Base-by-base conservation (phyloP, 495 filamentous ascomycete genomes). In the Glutinoglossum americanum region DNA sequence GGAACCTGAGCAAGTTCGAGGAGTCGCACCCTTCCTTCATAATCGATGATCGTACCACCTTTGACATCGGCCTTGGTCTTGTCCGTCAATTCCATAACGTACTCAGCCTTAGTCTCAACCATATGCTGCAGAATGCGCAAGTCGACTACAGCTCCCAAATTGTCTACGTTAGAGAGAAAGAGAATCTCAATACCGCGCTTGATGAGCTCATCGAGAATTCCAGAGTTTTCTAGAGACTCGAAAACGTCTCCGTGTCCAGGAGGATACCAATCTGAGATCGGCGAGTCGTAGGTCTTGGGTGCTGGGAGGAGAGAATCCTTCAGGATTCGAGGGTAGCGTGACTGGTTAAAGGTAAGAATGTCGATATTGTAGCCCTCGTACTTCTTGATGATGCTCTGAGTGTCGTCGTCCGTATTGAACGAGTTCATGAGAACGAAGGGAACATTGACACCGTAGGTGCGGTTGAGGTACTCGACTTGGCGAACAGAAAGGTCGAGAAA, bases 31-130 rank as follows among this genome's bases (percentile, higher is more conserved):
- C 85, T 87, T 64, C 89, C 89, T 66, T 99, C 92, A 71, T 94
- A 94, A 75, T 99, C 89, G 68, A 99, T 99, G 74, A 99, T 99
- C 67, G 92, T 99, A 75, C 92, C 92, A 82, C 92, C 92, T 83
- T 99, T 99, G 70, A 99, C 92, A 66, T 99, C 92, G 59, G 92
- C 92, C 85, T 99, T 99, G 70, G 92, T 99, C 89, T 99, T 99
- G 76, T 97, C 93, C 61, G 92, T 99, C 72, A 99, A 73, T 72
- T 99, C 92, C 92, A 99, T 99, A 69, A 99, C 87, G 79, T 99
- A 99, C 72, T 99, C 92, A 37, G 90, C 74, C 60, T 89, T 74
- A 63, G 86, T 85, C 79, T 96, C 84, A 21, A 89, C 85, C 93
- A 99, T 97, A 80, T 99, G 92, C 74, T 97, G 87, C 64, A 99